These are phyloP conservation scores for Boletus pseudo-olivaceus DNA, from an alignment of 768 basidiomycete species.

Conservation along the genomic window DNA sequence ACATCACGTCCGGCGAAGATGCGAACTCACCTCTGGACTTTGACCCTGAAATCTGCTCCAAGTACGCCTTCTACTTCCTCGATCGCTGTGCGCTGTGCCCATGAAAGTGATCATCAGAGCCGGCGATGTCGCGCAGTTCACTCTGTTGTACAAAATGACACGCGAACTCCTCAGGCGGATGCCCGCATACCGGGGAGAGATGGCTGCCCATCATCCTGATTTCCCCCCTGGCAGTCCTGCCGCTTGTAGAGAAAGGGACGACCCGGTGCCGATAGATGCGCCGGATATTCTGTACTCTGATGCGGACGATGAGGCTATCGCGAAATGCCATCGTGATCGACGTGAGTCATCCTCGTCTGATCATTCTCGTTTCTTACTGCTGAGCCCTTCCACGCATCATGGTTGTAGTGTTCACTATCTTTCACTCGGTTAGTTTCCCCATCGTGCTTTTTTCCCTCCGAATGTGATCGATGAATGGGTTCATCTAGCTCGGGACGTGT, in stretches of 20 bases:
- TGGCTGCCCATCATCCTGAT: constrained; percentile 18
- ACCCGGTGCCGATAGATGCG: constrained; percentile 23
- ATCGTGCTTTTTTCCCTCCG: too few relatives aligned
- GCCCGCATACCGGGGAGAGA: constrained; percentile 29
- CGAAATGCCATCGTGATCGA: constrained; percentile 19
- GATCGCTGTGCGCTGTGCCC: neutral
- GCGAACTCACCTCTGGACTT: constrained; percentile 42
- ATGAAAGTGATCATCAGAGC: constrained; percentile 1
- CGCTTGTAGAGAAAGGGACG: constrained; percentile 11
- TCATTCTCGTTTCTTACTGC: too few relatives aligned
- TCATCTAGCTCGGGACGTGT: constrained; percentile 56
- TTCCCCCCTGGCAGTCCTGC: constrained; percentile 32
- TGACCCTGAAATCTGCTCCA: constrained; percentile 37
- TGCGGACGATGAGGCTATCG: constrained; percentile 35
- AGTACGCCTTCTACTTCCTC: constrained; percentile 29
- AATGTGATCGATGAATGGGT: neutral
- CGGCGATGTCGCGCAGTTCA: constrained; percentile 42
- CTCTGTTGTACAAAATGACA: constrained; percentile 51
- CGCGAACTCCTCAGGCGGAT: constrained; percentile 57
- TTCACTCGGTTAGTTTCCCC: constrained; percentile 16
- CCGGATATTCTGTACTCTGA: constrained; percentile 34
- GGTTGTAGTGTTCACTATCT: constrained; percentile 3
- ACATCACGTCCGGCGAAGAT: constrained; percentile 43
- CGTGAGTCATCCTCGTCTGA: constrained; percentile 1
- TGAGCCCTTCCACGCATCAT: neutral